phyloP scores from a whole-genome alignment of 345 rosid genomes.

The Gossypioides kirkii region DNA sequence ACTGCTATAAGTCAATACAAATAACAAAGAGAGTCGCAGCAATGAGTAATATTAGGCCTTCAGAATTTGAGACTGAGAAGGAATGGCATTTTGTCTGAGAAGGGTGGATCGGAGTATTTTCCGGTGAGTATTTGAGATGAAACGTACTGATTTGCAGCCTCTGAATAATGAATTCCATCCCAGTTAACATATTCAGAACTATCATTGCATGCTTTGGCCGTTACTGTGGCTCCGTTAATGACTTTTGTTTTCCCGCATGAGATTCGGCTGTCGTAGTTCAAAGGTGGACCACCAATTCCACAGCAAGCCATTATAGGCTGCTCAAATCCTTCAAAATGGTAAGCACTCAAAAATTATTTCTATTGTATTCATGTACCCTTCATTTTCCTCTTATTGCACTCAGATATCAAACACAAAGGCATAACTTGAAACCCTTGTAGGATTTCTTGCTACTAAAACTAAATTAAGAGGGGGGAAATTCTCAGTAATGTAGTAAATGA shows the following conservation, averaged over 20 bases:
- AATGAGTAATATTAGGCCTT: constrained; percentile 16
- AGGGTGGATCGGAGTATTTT: constrained; percentile 79
- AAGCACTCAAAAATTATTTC: not conserved
- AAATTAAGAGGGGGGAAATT: not conserved
- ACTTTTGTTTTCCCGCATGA: constrained; percentile 82
- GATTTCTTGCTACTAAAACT: not conserved
- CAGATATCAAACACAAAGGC: not conserved
- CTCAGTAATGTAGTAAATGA: not conserved
- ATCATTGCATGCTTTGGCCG: constrained; percentile 67
- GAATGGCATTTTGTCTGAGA: constrained; percentile 78
- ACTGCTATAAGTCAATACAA: constrained; percentile 9
- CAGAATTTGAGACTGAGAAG: constrained; percentile 68
- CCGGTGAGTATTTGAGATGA: constrained; percentile 80
- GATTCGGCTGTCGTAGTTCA: constrained; percentile 69
- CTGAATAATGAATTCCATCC: constrained; percentile 96
- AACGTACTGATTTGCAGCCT: constrained; percentile 76
- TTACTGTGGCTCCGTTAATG: constrained; percentile 53
- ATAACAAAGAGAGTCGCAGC: constrained; percentile 3
- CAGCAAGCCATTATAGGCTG: constrained; percentile 94
- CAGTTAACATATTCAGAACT: constrained; percentile 80
- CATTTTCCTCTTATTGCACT: not conserved
- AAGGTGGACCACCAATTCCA: constrained; percentile 77
- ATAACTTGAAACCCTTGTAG: not conserved
- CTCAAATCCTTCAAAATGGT: constrained; percentile 64
- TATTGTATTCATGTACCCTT: not conserved